These are phyloP conservation scores for Saksenaea oblongispora DNA, from an alignment of 371 early-diverging fungal genomes.

Conservation along the genomic window DNA sequence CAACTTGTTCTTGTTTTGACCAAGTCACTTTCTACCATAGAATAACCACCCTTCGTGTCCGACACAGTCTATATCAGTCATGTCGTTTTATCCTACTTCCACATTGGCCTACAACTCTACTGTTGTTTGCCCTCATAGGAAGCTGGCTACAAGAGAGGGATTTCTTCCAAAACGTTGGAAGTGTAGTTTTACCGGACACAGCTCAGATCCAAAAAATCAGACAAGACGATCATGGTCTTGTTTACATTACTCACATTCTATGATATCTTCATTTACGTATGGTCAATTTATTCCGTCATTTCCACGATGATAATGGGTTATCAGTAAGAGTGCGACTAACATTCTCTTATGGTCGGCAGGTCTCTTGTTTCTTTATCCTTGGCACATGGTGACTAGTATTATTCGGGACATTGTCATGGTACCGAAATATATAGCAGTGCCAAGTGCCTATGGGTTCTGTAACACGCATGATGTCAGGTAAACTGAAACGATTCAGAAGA, in stretches of 20 bases:
- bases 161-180: background rate
- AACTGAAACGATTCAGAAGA: background rate
- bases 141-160: slow-evolving; percentile 79
- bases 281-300: slow-evolving; percentile 39
- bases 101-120: slow-evolving; percentile 48
- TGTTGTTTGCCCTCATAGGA: slow-evolving; percentile 75
- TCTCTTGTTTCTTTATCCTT: slow-evolving; percentile 84
- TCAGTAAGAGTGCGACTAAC: background rate
- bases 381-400: slow-evolving; percentile 93
- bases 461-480: slow-evolving; percentile 87
- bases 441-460: slow-evolving; percentile 93
- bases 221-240: slow-evolving; percentile 53
- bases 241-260: slow-evolving; percentile 58
- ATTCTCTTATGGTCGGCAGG: slow-evolving; percentile 77
- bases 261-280: slow-evolving; percentile 53
- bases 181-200: background rate
- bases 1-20: slow-evolving; percentile 77
- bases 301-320: slow-evolving; percentile 13
- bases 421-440: slow-evolving; percentile 83
- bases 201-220: slow-evolving; percentile 33
- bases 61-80: slow-evolving; percentile 33
- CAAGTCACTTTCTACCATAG: slow-evolving; percentile 26
- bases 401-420: slow-evolving; percentile 85
- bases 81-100: slow-evolving; percentile 54
- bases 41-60: slow-evolving; percentile 33